These are phyloP conservation scores for Fusarium sp. DNA, from an alignment of 2,329 filamentous ascomycete species.

Conservation along the genomic window DNA sequence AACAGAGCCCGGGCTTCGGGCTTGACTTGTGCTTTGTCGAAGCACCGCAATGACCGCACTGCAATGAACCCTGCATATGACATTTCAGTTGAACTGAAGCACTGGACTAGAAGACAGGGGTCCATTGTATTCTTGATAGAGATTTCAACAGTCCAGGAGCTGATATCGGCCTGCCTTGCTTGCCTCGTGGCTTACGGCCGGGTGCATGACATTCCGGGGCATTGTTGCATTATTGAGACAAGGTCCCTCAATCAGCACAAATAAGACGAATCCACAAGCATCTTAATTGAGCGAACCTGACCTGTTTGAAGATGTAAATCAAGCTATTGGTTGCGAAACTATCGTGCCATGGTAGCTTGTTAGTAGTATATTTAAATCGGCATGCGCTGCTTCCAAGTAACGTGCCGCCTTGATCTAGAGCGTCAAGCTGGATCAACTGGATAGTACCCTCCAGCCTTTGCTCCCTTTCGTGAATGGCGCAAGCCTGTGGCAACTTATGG, in stretches of 20 bases:
- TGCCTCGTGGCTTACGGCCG: slow-evolving; percentile 37
- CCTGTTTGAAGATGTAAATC: background rate
- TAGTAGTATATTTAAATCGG: slow-evolving; percentile 8
- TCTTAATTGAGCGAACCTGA: background rate
- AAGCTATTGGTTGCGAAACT: background rate
- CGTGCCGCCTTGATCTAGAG: slow-evolving; percentile 12
- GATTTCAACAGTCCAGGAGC: slow-evolving; percentile 25
- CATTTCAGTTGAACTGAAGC: slow-evolving; percentile 39
- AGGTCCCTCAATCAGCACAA: slow-evolving; percentile 11
- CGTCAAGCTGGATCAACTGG: background rate
- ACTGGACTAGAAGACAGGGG: slow-evolving; percentile 20
- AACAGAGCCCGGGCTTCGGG: slow-evolving; percentile 10
- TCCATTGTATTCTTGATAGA: slow-evolving; percentile 5
- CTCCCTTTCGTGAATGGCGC: background rate
- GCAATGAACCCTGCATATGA: slow-evolving; percentile 29
- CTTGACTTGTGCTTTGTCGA: slow-evolving; percentile 5
- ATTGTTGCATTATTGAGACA: slow-evolving; percentile 27
- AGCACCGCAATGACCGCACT: slow-evolving; percentile 19
- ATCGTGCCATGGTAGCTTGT: slow-evolving; percentile 2
- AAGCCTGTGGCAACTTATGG: background rate
- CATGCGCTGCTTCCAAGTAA: slow-evolving; percentile 2
- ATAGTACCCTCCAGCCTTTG: background rate
- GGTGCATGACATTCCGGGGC: slow-evolving; percentile 35
- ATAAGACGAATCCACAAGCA: background rate
- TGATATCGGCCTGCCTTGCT: slow-evolving; percentile 6